A percentile compares a stretch with the other conserved stretches of the same genome.
phyloP scores from a whole-genome alignment of 352 stramenopile species.

The Phytophthora sp. region DNA sequence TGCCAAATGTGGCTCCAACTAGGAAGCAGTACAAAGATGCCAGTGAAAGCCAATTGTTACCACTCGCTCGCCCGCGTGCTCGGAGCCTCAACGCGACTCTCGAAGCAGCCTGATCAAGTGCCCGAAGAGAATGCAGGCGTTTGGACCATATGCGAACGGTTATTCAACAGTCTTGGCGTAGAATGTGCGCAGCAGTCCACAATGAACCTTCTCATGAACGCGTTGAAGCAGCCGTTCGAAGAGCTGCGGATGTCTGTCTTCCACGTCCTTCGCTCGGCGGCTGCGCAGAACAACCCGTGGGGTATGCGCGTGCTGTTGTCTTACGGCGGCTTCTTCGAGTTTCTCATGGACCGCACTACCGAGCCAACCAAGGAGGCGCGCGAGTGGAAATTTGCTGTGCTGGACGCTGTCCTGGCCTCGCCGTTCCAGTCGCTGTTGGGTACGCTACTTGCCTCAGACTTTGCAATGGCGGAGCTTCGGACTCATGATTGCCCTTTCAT shows the following conservation, averaged over 20 bases:
- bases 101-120: constrained; percentile 38
- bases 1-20: constrained; percentile 67
- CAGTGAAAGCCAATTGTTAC: constrained; percentile 79
- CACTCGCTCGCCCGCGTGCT: constrained; percentile 72
- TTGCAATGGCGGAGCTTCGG: constrained; percentile 15
- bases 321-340: constrained; percentile 88
- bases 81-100: constrained; percentile 51
- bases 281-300: constrained; percentile 82
- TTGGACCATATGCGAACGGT: constrained; percentile 66
- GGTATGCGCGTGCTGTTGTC: constrained; percentile 65
- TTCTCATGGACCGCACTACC: constrained; percentile 79
- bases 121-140: constrained; percentile 62
- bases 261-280: constrained; percentile 77
- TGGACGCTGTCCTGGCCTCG: constrained; percentile 79
- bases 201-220: constrained; percentile 74
- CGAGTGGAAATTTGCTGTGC: constrained; percentile 90
- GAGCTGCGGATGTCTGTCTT: constrained; percentile 82
- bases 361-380: constrained; percentile 85
- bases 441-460: constrained; percentile 23
- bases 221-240: constrained; percentile 85
- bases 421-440: constrained; percentile 64
- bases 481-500: constrained; percentile 29
- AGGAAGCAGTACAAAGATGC: constrained; percentile 66
- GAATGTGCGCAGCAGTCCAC: constrained; percentile 61
- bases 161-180: constrained; percentile 70